phyloP scores from a whole-genome alignment of 2,329 filamentous ascomycete species.

The Malbranchea zuffiana region DNA sequence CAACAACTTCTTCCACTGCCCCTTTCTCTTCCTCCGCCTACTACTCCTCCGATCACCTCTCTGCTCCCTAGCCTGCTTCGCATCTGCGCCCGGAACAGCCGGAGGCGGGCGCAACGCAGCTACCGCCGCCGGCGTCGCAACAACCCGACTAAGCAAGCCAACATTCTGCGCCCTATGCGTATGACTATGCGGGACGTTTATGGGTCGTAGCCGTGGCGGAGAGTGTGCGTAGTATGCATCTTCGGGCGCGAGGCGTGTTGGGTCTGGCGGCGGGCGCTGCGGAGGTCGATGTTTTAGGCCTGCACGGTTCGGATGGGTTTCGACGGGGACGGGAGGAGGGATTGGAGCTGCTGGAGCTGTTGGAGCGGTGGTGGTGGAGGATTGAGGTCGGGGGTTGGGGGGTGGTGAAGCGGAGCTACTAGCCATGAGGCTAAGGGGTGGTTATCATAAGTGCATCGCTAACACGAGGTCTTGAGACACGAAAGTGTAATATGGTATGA shows the following conservation, averaged over 20 bases:
- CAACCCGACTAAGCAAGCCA: slow-evolving; percentile 29
- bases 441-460: slow-evolving; percentile 4
- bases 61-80: slow-evolving; percentile 30
- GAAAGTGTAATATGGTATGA: no score
- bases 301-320: slow-evolving; percentile 36
- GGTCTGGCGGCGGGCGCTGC: slow-evolving; percentile 39
- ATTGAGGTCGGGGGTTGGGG: slow-evolving; percentile 8
- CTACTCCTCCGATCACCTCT: slow-evolving; percentile 48
- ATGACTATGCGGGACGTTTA: slow-evolving; percentile 15
- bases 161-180: slow-evolving; percentile 26
- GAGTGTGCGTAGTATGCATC: slow-evolving; percentile 63
- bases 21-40: slow-evolving; percentile 56
- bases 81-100: slow-evolving; percentile 28
- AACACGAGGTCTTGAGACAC: no score
- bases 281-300: slow-evolving; percentile 23
- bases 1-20: slow-evolving; percentile 85
- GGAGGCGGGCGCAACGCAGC: slow-evolving; percentile 34
- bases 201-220: slow-evolving; percentile 44
- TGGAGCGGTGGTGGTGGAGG: slow-evolving; percentile 21
- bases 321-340: slow-evolving; percentile 37
- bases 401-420: not conserved
- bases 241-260: slow-evolving; percentile 66
- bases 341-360: slow-evolving; percentile 27
- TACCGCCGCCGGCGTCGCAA: slow-evolving; percentile 31
- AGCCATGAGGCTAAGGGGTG: slow-evolving; percentile 9